Base-by-base conservation (phyloP, 2,329 filamentous ascomycete species). In the Cytospora piceicola region DNA sequence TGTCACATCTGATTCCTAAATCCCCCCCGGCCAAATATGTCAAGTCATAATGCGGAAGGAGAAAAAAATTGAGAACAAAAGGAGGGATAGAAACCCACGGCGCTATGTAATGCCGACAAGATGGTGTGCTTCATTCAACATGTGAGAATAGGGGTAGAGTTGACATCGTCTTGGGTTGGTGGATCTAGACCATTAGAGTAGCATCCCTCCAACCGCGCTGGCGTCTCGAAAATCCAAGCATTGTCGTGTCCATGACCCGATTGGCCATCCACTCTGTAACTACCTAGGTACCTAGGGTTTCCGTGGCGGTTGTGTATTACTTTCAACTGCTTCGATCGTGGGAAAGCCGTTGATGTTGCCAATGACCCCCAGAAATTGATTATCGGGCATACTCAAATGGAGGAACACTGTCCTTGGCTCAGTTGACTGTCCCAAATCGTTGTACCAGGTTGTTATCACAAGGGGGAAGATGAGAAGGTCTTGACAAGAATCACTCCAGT, bases 121-220 rank as follows among this genome's bases (percentile, higher is more conserved):
- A 4, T 22, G 11, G 46, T 22, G 46, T 8, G 46, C 46, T 24
- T 46, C 14, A 24, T 22, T 29, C 5, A 5, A 29, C 27, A 24
- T n/a, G 11, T 49, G 9, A 11, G 46, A 22, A 24, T 49, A 22
- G 22, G 46, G 46, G 46, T 24, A 1, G 22, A 9, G 39, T 42
- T 42, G 46, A 11, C 46, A 49, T 49, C n/a, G 46, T 49, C 46
- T n/a, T 49, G n/a, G 46, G 11, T 22, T 49, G 12, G 46, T 49
- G 46, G 46, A 24, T 24, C 46, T 49, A 9, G 46, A 22, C n/a
- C n/a, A 8, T 49, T 5, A 49, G 22, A 49, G n/a, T 49, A n/a
- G n/a, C 46, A 49, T 49, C 39, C 17, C 46, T 49, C 46, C 46
- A 49, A 49, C 24, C 46, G 46, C 46, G 46, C 46, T 49, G 46